These are phyloP conservation scores for Geosmithia morbida DNA, from an alignment of 2,329 filamentous ascomycete species.

Conservation along the genomic window DNA sequence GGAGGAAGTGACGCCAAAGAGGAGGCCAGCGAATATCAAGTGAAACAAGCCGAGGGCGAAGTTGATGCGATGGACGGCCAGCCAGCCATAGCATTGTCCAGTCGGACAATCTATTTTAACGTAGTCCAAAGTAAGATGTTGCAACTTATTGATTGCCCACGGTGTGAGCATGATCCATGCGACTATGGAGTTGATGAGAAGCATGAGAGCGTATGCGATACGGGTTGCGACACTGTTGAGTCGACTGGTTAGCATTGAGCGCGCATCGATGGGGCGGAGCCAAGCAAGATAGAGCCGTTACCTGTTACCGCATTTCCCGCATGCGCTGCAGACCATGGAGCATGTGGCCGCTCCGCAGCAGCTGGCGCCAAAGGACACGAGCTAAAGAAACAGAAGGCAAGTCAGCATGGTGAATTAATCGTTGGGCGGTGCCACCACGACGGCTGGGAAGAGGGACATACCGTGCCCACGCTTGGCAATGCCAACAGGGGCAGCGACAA, in stretches of 20 bases:
- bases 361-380: conserved; percentile 67
- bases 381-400: conserved; percentile 24
- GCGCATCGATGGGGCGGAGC: background rate
- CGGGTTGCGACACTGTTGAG: conserved; percentile 72
- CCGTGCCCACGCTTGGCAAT: conserved; percentile 71
- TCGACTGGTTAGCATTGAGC: conserved; percentile 2
- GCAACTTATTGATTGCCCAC: conserved; percentile 93
- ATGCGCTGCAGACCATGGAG: conserved; percentile 88
- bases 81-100: conserved; percentile 86
- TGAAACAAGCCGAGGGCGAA: conserved; percentile 94
- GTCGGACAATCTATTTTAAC: conserved; percentile 89
- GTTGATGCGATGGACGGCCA: conserved; percentile 94
- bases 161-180: conserved; percentile 99
- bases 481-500: conserved; percentile 83
- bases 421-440: background rate
- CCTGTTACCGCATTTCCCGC: conserved; percentile 95
- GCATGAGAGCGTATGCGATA: conserved; percentile 88
- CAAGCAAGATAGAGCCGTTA: conserved; percentile 18
- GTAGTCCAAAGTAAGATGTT: conserved; percentile 86
- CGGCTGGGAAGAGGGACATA: conserved; percentile 23
- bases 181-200: conserved; percentile 90
- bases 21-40: conserved; percentile 66
- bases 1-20: conserved; percentile 76
- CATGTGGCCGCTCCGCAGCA: conserved; percentile 96
- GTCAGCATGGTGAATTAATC: background rate